A percentile compares a stretch with the other conserved stretches of the same genome.
Evolutionary conservation across 495 filamentous ascomycete species (phyloP).

Genomic region (Aspergillus baeticus): DNA sequence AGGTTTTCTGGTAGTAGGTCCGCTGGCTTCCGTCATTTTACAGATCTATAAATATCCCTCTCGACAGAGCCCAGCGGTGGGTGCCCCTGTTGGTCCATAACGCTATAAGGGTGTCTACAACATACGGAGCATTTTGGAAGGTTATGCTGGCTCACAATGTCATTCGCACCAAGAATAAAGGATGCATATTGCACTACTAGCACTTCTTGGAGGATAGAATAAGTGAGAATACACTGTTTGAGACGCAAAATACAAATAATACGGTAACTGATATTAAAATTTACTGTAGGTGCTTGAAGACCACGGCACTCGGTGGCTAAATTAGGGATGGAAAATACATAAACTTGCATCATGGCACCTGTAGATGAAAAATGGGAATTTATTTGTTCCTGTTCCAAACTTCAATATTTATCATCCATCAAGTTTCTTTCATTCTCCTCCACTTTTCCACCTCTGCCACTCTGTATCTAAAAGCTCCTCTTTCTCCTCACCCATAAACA

Average conservation of each 20-base stretch:
- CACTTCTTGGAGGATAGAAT: background rate
- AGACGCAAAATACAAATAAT: background rate
- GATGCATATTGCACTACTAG: background rate
- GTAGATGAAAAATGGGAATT: slow-evolving; percentile 5
- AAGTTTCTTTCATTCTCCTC: slow-evolving; percentile 6
- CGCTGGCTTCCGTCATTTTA: background rate
- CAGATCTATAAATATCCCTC: background rate
- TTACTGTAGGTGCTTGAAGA: background rate
- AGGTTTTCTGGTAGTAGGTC: background rate
- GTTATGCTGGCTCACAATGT: background rate
- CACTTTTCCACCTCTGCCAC: background rate
- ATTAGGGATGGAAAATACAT: background rate
- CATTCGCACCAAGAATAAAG: background rate
- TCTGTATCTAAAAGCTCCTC: slow-evolving; percentile 9
- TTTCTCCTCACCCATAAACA: background rate
- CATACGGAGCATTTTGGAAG: background rate
- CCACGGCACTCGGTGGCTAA: background rate
- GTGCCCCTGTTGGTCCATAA: background rate
- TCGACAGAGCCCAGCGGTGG: background rate
- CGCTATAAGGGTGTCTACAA: background rate
- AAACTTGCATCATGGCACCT: background rate
- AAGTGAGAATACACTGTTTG: too few relatives aligned
- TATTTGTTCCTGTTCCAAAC: slow-evolving; percentile 11
- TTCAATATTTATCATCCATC: slow-evolving; percentile 9
- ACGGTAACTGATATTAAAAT: background rate